These are phyloP conservation scores for Exophiala oligosperma DNA, from an alignment of 2,329 filamentous ascomycete genomes.

Conservation along the genomic window DNA sequence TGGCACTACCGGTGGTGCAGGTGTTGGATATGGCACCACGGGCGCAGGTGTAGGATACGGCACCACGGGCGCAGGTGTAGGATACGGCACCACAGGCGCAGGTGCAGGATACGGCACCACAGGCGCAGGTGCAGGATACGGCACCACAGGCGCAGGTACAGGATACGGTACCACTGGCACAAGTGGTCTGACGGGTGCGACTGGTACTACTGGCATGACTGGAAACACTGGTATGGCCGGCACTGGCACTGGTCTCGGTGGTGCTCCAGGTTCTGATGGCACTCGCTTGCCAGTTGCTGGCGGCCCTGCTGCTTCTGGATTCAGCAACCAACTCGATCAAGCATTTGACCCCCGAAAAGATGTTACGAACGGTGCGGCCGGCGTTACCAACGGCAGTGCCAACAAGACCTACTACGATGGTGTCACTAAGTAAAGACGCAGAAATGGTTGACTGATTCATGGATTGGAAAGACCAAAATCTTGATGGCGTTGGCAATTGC, in stretches of 20 bases:
- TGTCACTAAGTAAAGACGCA: slow-evolving; percentile 14
- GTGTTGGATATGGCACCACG: not conserved
- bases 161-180: slow-evolving; percentile 1
- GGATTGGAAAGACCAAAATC: not conserved
- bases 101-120: slow-evolving; percentile 29
- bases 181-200: not conserved
- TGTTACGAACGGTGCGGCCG: slow-evolving; percentile 13
- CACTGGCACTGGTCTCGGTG: not conserved
- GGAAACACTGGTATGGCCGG: not conserved
- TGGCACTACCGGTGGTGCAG: slow-evolving; percentile 12
- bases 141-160: slow-evolving; percentile 13
- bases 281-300: not conserved
- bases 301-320: slow-evolving; percentile 20
- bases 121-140: slow-evolving; percentile 28
- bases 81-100: slow-evolving; percentile 28
- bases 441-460: not conserved
- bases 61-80: slow-evolving; percentile 21
- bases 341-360: slow-evolving; percentile 34
- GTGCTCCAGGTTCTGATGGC: not conserved
- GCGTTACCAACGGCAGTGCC: slow-evolving; percentile 18
- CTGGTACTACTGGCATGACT: too few relatives aligned
- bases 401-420: slow-evolving; percentile 25
- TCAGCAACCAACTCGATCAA: slow-evolving; percentile 47
- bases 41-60: slow-evolving; percentile 27
- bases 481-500: slow-evolving; percentile 2